Evolutionary conservation across 106 monocot species (phyloP), one percentile per base, ranked within the genome.

Genomic region (Dactylorhiza incarnata): DNA sequence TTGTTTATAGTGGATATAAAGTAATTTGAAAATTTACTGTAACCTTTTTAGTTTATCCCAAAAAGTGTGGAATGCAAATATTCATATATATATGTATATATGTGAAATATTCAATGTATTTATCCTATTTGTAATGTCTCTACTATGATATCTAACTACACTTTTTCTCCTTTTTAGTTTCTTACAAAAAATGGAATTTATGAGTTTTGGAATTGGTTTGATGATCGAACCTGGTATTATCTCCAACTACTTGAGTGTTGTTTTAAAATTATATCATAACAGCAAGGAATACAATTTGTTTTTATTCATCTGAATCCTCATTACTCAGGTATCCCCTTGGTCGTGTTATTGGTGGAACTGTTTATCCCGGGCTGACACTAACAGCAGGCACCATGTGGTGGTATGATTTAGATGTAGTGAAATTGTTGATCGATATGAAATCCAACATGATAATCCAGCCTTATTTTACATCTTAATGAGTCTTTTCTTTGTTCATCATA

Each of bases 201-300:
- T 58, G 96, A 97, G 62, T 97, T 97, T 69, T 97, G 96, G 96
- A 97, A 97, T 78, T 97, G 96, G 96, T 97, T 97, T 89, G 96
- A 97, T 78, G 96, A 97, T 77, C 86, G 91, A 56, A 97, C 96
- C 37, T 97, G 96, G 96, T 97, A 93, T 71, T 48, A 7, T 72
- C 10, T 48, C 48, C 8, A 49, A 20, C 49, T 20, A 49, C 3
- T 49, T 48, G 11, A 11, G 5, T 11, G 11, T 72, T 72, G 23
- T 11, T 11, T 11, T 48, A 72, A 1, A 22, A 72, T 72, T 49
- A 5, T 23, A 22, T 20, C 23, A 49, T 72, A 23, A 11, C 22
- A 16, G 14, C 49, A 23, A 44, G 49, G 22, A 48, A 10, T 46
- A 43, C 53, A 59, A n/a, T 54, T 6, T 52, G 51, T 8, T 50